Percentiles rank a stretch among this genome's conserved stretches.
These are phyloP conservation scores for Fusarium sp. DNA, from an alignment of 2,329 filamentous ascomycete species.

Conservation along the genomic window DNA sequence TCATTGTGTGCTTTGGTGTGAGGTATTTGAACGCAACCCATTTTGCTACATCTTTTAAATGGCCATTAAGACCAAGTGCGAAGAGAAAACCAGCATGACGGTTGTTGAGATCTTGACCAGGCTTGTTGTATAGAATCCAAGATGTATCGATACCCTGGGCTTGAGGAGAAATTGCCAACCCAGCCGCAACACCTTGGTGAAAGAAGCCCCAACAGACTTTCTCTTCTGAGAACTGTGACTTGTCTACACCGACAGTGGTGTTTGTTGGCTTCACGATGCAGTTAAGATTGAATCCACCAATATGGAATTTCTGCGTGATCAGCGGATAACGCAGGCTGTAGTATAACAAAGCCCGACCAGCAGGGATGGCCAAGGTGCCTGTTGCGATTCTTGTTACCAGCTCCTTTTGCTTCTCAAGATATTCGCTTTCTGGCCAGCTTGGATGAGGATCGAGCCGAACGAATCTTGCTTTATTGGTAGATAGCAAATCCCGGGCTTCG, in stretches of 20 bases:
- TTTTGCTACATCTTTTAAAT: conserved; percentile 93
- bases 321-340: conserved; percentile 90
- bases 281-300: conserved; percentile 90
- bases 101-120: conserved; percentile 86
- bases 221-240: conserved; percentile 88
- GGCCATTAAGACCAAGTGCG: conserved; percentile 91
- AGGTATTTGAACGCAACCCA: conserved; percentile 99
- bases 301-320: conserved; percentile 90
- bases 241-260: conserved; percentile 93
- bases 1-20: conserved; percentile 99
- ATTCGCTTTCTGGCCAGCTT: conserved; percentile 85
- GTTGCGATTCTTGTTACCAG: conserved; percentile 88
- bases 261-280: conserved; percentile 94
- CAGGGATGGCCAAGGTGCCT: conserved; percentile 88
- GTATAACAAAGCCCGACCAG: conserved; percentile 88
- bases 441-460: conserved; percentile 82
- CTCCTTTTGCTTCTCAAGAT: conserved; percentile 92
- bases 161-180: conserved; percentile 87
- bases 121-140: conserved; percentile 99
- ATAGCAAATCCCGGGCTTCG: conserved; percentile 87
- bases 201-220: conserved; percentile 99
- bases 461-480: conserved; percentile 82
- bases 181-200: conserved; percentile 94
- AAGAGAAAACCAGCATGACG: conserved; percentile 95
- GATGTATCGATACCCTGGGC: conserved; percentile 97